These are phyloP conservation scores for Verticillium zaregamsianum DNA, from an alignment of 2,329 filamentous ascomycete species.

Conservation along the genomic window DNA sequence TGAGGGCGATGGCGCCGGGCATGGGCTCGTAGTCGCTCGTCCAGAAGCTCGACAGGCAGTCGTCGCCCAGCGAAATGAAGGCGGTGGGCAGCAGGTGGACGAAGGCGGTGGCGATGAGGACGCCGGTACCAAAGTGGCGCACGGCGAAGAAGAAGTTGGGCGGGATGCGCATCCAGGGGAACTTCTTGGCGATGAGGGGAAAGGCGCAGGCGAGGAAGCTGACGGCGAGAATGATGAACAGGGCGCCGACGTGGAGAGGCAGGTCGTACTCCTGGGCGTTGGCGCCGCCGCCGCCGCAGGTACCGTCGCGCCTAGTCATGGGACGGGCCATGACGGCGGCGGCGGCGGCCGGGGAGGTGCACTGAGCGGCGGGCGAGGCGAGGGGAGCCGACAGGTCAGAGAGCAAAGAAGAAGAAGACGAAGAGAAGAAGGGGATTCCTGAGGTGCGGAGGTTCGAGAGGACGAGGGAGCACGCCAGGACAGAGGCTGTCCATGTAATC, in stretches of 20 bases:
- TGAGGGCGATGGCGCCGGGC: conserved; percentile 76
- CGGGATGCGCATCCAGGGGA: conserved; percentile 51
- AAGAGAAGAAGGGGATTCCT: conserved; percentile 1
- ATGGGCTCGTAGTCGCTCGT: conserved; percentile 71
- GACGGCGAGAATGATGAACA: conserved; percentile 44
- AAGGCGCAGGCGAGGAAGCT: conserved; percentile 47
- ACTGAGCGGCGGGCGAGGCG: background rate
- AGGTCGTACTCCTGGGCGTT: conserved; percentile 44
- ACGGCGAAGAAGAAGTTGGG: conserved; percentile 51
- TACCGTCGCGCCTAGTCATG: conserved; percentile 6
- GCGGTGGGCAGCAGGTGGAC: conserved; percentile 69
- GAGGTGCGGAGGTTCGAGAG: conserved; percentile 16
- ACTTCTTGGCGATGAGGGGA: conserved; percentile 48
- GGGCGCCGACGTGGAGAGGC: conserved; percentile 52
- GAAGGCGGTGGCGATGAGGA: conserved; percentile 72
- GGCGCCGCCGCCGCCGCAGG: conserved; percentile 23
- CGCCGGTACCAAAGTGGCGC: conserved; percentile 73
- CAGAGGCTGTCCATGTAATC: conserved; percentile 37
- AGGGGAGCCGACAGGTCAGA: background rate
- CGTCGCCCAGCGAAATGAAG: conserved; percentile 58
- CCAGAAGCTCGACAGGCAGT: conserved; percentile 71
- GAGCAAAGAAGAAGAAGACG: background rate
- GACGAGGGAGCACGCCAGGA: conserved; percentile 30
- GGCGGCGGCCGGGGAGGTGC: background rate
- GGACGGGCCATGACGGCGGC: conserved; percentile 4